phyloP scores from a whole-genome alignment of 1,284 basidiomycete species.

The Rugosomyces carneus region DNA sequence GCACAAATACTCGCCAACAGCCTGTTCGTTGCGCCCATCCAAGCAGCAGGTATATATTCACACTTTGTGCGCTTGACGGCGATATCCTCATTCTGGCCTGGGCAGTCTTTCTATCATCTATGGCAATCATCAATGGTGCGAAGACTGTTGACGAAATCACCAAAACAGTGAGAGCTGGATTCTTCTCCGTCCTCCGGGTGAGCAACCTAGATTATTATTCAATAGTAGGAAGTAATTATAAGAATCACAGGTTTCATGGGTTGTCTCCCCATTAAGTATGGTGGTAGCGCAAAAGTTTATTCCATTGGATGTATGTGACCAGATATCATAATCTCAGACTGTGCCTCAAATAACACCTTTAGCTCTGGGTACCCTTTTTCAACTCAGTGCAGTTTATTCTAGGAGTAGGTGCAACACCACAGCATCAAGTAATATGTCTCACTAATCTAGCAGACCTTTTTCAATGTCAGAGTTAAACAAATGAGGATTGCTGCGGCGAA shows the following conservation, averaged over 20 bases:
- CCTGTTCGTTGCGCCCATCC: slow-evolving; percentile 73
- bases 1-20: slow-evolving; percentile 77
- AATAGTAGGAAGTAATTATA: background rate
- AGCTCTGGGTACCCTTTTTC: slow-evolving; percentile 77
- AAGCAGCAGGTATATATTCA: slow-evolving; percentile 52
- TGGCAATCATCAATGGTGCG: slow-evolving; percentile 84
- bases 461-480: slow-evolving; percentile 66
- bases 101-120: slow-evolving; percentile 61
- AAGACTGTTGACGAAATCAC: slow-evolving; percentile 59
- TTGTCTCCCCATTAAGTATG: slow-evolving; percentile 67
- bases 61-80: background rate
- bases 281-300: slow-evolving; percentile 72
- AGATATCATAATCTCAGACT: background rate
- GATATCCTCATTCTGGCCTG: slow-evolving; percentile 1
- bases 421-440: slow-evolving; percentile 6
- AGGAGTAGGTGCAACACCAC: slow-evolving; percentile 40
- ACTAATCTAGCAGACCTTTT: slow-evolving; percentile 48
- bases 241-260: slow-evolving; percentile 55
- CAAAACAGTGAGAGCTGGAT: slow-evolving; percentile 68
- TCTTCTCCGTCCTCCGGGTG: slow-evolving; percentile 72
- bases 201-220: background rate
- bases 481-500: slow-evolving; percentile 47
- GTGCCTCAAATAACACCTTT: slow-evolving; percentile 5
- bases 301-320: slow-evolving; percentile 49
- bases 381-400: slow-evolving; percentile 60